Conservation (phyloP, 2,329 filamentous ascomycete genomes). For the Colletotrichum horii region DNA sequence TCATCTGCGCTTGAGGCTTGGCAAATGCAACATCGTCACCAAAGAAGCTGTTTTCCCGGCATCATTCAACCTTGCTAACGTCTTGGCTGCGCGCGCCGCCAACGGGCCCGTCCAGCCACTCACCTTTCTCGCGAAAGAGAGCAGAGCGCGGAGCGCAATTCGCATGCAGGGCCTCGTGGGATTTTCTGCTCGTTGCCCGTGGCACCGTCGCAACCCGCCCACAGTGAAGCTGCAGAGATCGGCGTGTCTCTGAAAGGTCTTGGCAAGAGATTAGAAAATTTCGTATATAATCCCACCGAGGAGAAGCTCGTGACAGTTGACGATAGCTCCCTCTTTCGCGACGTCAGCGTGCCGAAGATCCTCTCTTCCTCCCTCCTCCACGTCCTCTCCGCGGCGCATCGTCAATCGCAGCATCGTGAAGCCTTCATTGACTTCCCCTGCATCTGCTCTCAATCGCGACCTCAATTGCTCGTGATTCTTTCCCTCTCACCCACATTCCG, state of each 20-base stretch:
- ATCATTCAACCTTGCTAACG: background rate
- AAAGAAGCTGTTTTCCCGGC: slow-evolving; percentile 13
- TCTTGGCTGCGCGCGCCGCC: slow-evolving; percentile 2
- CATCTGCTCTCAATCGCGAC: background rate
- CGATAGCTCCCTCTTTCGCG: background rate
- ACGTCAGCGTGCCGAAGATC: background rate
- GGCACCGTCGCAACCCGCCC: background rate
- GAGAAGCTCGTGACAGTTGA: background rate
- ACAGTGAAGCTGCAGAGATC: background rate
- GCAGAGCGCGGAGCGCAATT: background rate
- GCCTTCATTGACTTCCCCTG: slow-evolving; percentile 3
- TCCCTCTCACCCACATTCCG: background rate
- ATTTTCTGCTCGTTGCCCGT: background rate
- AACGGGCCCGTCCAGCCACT: slow-evolving; percentile 1
- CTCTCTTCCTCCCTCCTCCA: background rate
- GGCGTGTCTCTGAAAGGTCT: background rate
- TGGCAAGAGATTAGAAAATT: background rate
- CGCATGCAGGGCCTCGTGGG: background rate
- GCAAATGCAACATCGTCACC: slow-evolving; percentile 16
- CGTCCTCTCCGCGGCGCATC: background rate
- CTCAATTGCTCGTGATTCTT: background rate
- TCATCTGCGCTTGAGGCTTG: slow-evolving; percentile 8
- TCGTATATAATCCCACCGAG: background rate
- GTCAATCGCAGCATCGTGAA: background rate
- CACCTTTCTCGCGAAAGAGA: background rate